Conservation (phyloP, 23 red algal species). For the Agarophyton chilense region DNA sequence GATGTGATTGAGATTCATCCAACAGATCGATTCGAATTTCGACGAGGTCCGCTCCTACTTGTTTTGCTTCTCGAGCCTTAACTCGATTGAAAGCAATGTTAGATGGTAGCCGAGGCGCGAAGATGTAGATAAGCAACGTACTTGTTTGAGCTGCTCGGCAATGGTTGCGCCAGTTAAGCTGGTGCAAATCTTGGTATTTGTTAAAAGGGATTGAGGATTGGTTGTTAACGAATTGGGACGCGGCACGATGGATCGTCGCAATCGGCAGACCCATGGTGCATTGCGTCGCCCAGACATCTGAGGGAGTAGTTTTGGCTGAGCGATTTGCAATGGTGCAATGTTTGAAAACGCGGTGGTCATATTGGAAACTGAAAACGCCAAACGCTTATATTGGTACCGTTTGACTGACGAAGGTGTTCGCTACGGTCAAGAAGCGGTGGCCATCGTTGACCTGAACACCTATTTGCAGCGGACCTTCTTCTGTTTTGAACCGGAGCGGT, state of each 20-base stretch:
- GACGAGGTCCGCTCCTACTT: slow-evolving; percentile 79
- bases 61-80: slow-evolving; percentile 17
- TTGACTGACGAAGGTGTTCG: too few relatives aligned
- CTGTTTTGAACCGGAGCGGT: too few relatives aligned
- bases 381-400: too few relatives aligned
- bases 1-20: background rate
- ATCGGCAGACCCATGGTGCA: background rate
- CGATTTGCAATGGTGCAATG: background rate
- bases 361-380: background rate
- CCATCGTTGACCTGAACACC: too few relatives aligned
- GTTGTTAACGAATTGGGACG: background rate
- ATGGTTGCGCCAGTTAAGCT: slow-evolving; percentile 54
- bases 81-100: background rate
- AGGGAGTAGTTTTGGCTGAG: background rate
- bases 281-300: background rate
- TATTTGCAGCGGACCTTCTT: too few relatives aligned
- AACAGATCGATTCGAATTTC: slow-evolving; percentile 88
- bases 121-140: background rate
- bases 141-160: slow-evolving; percentile 14
- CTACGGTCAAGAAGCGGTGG: too few relatives aligned
- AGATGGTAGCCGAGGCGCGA: background rate
- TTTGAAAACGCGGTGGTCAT: background rate
- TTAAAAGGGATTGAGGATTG: background rate
- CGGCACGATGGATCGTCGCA: background rate
- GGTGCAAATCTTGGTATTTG: slow-evolving; percentile 21